These are phyloP conservation scores for Polyporus tsugae DNA, from an alignment of 1,284 basidiomycete species.

Conservation along the genomic window DNA sequence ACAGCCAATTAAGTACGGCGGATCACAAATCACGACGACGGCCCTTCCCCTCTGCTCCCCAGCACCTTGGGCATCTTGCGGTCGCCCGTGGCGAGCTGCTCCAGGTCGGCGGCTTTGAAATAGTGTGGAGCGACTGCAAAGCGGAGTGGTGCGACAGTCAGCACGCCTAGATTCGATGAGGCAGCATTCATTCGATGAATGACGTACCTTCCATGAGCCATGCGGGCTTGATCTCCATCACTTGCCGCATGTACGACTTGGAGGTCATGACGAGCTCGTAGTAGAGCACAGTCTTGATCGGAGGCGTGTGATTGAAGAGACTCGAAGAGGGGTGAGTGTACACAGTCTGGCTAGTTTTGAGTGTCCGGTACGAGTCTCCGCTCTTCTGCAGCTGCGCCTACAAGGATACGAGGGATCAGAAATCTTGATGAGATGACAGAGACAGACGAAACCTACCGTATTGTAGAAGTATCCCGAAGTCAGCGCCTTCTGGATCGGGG, in stretches of 20 bases:
- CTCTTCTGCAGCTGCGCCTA: conserved; percentile 90
- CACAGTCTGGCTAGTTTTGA: conserved; percentile 96
- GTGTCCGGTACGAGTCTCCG: conserved; percentile 91
- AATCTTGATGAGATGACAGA: neutral
- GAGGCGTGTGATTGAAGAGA: conserved; percentile 95
- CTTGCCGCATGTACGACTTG: conserved; percentile 90
- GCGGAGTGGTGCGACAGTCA: neutral
- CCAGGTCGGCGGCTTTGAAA: conserved; percentile 89
- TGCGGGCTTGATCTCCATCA: conserved; percentile 96
- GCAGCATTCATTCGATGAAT: neutral
- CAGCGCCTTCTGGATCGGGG: conserved; percentile 93
- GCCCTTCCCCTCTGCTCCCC: conserved; percentile 42
- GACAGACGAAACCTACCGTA: conserved; percentile 64
- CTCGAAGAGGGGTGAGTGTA: conserved; percentile 97
- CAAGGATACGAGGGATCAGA: conserved; percentile 10
- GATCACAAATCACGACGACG: conserved; percentile 12
- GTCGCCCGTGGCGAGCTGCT: conserved; percentile 82
- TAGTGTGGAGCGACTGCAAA: conserved; percentile 89
- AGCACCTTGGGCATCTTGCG: conserved; percentile 90
- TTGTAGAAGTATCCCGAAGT: conserved; percentile 98
- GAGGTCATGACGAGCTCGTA: conserved; percentile 94
- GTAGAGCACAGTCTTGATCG: conserved; percentile 90
- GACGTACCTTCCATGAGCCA: conserved; percentile 91
- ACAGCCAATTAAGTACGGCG: neutral
- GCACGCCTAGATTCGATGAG: neutral